Conservation (phyloP, 306 rosid species). For the Mucuna pruriens region DNA sequence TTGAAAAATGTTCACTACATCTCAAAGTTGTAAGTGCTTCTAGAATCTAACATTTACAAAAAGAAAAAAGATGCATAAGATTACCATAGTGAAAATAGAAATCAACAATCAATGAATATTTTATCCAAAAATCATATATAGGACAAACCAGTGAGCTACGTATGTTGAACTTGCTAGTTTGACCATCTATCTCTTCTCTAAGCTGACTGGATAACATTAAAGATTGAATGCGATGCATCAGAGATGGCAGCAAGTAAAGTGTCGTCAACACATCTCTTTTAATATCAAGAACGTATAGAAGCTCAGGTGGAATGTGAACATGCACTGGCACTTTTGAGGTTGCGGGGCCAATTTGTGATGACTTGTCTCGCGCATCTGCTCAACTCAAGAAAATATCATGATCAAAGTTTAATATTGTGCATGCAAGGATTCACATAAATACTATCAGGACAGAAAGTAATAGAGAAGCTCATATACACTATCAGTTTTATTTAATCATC, state of each 20-base stretch:
- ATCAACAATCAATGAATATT: constrained; percentile 2
- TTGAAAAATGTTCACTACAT: constrained; percentile 75
- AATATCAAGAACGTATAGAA: constrained; percentile 60
- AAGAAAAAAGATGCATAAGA: constrained; percentile 25
- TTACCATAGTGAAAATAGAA: constrained; percentile 17
- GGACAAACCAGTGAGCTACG: constrained; percentile 74
- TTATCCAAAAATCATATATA: constrained; percentile 13
- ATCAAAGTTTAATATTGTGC: constrained; percentile 5
- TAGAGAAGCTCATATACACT: background rate
- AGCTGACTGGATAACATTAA: constrained; percentile 91
- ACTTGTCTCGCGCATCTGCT: constrained; percentile 55
- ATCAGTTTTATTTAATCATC: background rate
- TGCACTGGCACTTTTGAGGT: constrained; percentile 58
- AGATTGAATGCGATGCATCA: constrained; percentile 86
- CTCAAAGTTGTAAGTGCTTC: constrained; percentile 90
- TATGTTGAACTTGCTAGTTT: constrained; percentile 48
- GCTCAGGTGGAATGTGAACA: constrained; percentile 93
- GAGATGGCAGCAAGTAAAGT: constrained; percentile 79
- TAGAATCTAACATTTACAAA: constrained; percentile 60
- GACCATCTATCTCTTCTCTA: constrained; percentile 69
- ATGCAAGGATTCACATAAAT: background rate
- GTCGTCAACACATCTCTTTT: constrained; percentile 69
- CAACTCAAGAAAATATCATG: constrained; percentile 32
- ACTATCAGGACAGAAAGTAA: background rate
- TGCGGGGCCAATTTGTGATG: constrained; percentile 42